phyloP scores from a whole-genome alignment of 2,329 filamentous ascomycete genomes.

The Raffaelea deltoideospora region DNA sequence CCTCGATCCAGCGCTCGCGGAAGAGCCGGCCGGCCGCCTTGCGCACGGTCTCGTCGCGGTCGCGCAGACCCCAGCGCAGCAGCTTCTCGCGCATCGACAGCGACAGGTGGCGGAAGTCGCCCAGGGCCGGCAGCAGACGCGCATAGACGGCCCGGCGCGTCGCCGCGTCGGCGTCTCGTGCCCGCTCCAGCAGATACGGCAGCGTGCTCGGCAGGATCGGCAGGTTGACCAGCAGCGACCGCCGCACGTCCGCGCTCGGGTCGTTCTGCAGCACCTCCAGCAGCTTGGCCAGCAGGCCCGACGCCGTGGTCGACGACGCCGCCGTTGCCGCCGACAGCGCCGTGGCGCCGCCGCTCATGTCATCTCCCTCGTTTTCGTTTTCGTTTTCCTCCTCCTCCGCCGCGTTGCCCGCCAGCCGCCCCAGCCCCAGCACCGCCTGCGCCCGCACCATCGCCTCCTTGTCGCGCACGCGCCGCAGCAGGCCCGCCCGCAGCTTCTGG shows the following conservation, averaged over 20 bases:
- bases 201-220: slow-evolving; percentile 70
- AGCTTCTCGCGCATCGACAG: slow-evolving; percentile 92
- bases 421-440: slow-evolving; percentile 84
- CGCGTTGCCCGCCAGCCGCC: slow-evolving; percentile 65
- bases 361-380: slow-evolving; percentile 27
- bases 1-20: slow-evolving; percentile 92
- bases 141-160: slow-evolving; percentile 81
- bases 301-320: slow-evolving; percentile 27
- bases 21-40: slow-evolving; percentile 86
- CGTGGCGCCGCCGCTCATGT: too few species aligned
- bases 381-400: slow-evolving; percentile 36
- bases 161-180: slow-evolving; percentile 71
- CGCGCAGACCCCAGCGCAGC: slow-evolving; percentile 82
- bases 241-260: slow-evolving; percentile 80
- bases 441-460: slow-evolving; percentile 87
- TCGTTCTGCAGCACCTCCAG: slow-evolving; percentile 86
- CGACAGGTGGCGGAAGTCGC: slow-evolving; percentile 87
- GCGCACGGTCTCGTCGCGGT: slow-evolving; percentile 85
- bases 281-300: slow-evolving; percentile 65
- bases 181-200: slow-evolving; percentile 77
- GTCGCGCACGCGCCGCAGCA: slow-evolving; percentile 78
- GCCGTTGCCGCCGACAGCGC: slow-evolving; percentile 23
- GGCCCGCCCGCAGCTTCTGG: slow-evolving; percentile 59
- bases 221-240: slow-evolving; percentile 79
- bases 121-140: slow-evolving; percentile 69